Base-by-base conservation (phyloP, 2,329 filamentous ascomycete genomes). In the Stagonosporopsis tanaceti region DNA sequence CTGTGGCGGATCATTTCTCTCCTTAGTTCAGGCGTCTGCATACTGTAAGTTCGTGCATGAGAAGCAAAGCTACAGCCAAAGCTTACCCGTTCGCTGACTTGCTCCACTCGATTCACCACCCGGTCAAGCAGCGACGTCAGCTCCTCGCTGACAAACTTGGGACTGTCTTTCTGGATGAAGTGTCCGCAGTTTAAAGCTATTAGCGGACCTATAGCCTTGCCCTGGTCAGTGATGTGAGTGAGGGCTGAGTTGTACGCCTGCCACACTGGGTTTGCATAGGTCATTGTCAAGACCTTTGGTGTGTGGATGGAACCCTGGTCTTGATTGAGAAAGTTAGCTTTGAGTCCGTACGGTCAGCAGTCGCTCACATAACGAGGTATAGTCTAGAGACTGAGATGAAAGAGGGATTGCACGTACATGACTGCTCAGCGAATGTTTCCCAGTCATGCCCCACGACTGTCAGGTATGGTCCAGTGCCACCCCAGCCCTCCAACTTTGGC, bases 111-210 rank as follows among this genome's bases (percentile, higher is more conserved):
- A 56, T 75, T 76, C 24, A 74, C 71, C 3, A 75, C 69, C 9
- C 74, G 59, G 59, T 77, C 74, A 51, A 77, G 50, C 53, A 77
- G 55, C 47, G 59, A 66, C 14, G 65, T 65, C 53, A 77, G 38
- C 59, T 76, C 72, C 50, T 70, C 68, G 35, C 65, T 66, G 22
- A 75, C 73, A 53, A 75, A 76, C 1, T 56, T 71, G 3, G 85
- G 84, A 27, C 81, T 79, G 58, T 86, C 84, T 34, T 72, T 76
- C 61, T 87, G 85, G 24, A 87, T 79, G 54, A 86, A 85, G 68
- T 86, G 83, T 0, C 83, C 83, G 32, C 81, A 82, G 0, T 77
- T 76, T 7, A 76, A 72, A 0, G 82, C 83, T 39, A 81, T 77
- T 12, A 84, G 63, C 2, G 79, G 80, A 0, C 81, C 81, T 38